A percentile compares a stretch with the other conserved stretches of the same genome.
Conservation (phyloP, 495 filamentous ascomycete species). For the Penicillium desertorum region DNA sequence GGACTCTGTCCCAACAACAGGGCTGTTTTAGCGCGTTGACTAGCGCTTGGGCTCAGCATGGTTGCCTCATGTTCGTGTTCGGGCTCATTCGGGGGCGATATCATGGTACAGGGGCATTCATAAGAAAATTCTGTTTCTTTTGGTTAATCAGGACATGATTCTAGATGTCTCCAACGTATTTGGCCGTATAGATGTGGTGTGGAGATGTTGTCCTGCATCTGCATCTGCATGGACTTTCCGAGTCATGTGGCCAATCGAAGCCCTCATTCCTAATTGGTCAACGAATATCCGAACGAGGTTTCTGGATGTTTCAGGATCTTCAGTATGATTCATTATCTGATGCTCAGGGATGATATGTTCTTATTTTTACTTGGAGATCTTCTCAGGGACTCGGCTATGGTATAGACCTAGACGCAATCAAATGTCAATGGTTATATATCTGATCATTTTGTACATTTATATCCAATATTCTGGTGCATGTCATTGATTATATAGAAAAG, state of each 20-base stretch:
- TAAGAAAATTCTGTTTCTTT: not conserved
- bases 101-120: not conserved
- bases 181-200: constrained; percentile 1
- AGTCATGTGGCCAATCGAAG: constrained; percentile 10
- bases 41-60: constrained; percentile 9
- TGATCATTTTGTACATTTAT: no score
- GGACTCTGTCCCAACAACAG: constrained; percentile 15
- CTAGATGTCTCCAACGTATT: not conserved
- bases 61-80: constrained; percentile 7
- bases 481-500: not conserved
- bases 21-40: constrained; percentile 6
- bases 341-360: not conserved
- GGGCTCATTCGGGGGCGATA: constrained; percentile 1
- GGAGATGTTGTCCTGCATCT: not conserved
- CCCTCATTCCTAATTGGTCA: constrained; percentile 3
- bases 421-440: not conserved
- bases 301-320: not conserved
- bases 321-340: constrained; percentile 6
- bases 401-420: not conserved
- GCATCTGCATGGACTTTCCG: not conserved
- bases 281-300: not conserved
- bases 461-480: no score
- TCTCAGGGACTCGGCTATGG: not conserved
- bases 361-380: not conserved
- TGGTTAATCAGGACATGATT: not conserved